Conservation (phyloP, 129 eudicot species). For the Centrapalus pauciflorus region DNA sequence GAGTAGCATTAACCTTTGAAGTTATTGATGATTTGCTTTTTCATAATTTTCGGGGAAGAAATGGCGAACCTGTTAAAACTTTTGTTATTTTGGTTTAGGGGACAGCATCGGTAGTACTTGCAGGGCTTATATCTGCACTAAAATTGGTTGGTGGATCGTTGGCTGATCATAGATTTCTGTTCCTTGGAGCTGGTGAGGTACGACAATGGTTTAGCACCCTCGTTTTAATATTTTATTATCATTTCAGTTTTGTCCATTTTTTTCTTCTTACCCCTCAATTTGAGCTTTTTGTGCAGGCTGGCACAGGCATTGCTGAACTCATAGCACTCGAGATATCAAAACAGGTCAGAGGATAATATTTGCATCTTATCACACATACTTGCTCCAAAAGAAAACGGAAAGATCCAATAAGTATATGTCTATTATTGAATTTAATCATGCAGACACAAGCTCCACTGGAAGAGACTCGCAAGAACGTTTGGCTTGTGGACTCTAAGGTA, state of each 20-base stretch:
- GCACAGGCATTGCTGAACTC: conserved; percentile 96
- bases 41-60: background rate
- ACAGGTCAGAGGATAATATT: conserved; percentile 44
- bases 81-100: conserved; percentile 42
- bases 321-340: conserved; percentile 88
- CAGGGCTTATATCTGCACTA: conserved; percentile 73
- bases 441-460: conserved; percentile 72
- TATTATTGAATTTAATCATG: conserved; percentile 7
- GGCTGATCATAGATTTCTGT: conserved; percentile 65
- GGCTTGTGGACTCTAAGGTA: conserved; percentile 87
- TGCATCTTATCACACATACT: background rate
- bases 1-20: background rate
- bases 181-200: conserved; percentile 95
- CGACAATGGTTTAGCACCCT: background rate
- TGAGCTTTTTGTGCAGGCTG: conserved; percentile 53
- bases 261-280: background rate
- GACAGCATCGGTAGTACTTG: conserved; percentile 87
- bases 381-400: background rate
- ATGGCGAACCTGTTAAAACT: background rate
- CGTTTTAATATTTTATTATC: background rate
- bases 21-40: background rate
- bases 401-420: background rate
- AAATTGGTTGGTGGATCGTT: conserved; percentile 76
- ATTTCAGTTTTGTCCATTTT: background rate
- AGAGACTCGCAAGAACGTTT: conserved; percentile 73